phyloP scores from a whole-genome alignment of 2,329 filamentous ascomycete species.

The Exophiala spinifera region DNA sequence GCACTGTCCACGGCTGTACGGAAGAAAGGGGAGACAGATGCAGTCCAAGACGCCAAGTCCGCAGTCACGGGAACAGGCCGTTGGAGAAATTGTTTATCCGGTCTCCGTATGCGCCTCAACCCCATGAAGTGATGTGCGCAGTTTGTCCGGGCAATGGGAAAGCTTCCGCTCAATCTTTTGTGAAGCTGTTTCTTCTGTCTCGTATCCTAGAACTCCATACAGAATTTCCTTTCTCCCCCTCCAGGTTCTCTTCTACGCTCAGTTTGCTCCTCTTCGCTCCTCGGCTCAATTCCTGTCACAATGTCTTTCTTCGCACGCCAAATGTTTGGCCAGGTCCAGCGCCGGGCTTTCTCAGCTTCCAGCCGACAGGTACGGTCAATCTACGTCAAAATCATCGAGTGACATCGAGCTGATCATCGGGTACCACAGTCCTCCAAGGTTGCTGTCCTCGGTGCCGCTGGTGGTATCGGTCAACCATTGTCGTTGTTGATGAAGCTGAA shows the following conservation, averaged over 20 bases:
- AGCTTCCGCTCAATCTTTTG: not conserved
- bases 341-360: slow-evolving; percentile 77
- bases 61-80: not conserved
- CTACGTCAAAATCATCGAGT: slow-evolving; percentile 10
- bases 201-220: not conserved
- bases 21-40: not conserved
- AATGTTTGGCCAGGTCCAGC: slow-evolving; percentile 57
- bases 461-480: slow-evolving; percentile 97
- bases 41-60: not conserved
- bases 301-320: slow-evolving; percentile 30
- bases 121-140: not conserved
- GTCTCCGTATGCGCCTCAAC: not conserved
- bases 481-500: slow-evolving; percentile 99
- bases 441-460: slow-evolving; percentile 90
- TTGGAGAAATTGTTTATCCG: not conserved
- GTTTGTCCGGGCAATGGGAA: not conserved
- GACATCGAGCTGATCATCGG: slow-evolving; percentile 6
- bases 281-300: slow-evolving; percentile 2
- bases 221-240: not conserved
- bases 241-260: not conserved
- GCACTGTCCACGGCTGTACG: not conserved
- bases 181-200: not conserved
- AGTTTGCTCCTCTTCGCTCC: not conserved
- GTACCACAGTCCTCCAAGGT: slow-evolving; percentile 88
- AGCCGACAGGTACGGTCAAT: slow-evolving; percentile 64